These are phyloP conservation scores for Mortierella sp. DNA, from an alignment of 371 early-diverging fungal species.

Conservation along the genomic window DNA sequence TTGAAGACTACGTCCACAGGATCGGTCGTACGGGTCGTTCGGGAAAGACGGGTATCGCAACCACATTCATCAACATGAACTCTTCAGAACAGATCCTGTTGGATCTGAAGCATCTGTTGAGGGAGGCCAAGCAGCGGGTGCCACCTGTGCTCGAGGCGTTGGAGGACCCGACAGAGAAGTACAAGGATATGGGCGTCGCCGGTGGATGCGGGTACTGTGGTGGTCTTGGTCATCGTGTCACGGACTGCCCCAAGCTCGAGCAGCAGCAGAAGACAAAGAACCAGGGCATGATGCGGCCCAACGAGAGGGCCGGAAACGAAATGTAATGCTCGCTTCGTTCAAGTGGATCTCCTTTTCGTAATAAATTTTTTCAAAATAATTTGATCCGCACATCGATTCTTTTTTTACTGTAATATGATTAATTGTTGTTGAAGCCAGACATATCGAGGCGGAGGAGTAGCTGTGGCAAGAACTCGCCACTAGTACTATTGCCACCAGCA, in stretches of 20 bases:
- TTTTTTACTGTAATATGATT: too few species aligned
- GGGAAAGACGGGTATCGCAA: constrained; percentile 96
- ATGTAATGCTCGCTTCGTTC: constrained; percentile 23
- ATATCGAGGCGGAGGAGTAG: constrained; percentile 40
- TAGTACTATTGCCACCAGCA: not conserved
- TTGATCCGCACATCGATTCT: too few species aligned
- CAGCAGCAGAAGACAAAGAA: constrained; percentile 56
- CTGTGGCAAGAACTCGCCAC: constrained; percentile 27
- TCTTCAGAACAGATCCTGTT: constrained; percentile 90
- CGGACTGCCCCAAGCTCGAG: constrained; percentile 91
- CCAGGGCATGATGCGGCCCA: constrained; percentile 50
- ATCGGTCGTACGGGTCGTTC: constrained; percentile 99
- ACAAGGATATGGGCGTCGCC: constrained; percentile 63
- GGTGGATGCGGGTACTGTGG: constrained; percentile 94
- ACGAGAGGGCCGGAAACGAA: constrained; percentile 55
- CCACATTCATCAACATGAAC: constrained; percentile 94
- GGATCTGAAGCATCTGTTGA: constrained; percentile 93
- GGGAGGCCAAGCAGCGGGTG: constrained; percentile 94
- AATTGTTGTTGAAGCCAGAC: constrained; percentile 32
- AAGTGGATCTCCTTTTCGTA: not conserved
- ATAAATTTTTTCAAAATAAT: too few species aligned
- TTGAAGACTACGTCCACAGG: constrained; percentile 98
- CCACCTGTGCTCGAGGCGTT: constrained; percentile 90
- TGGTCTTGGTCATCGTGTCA: constrained; percentile 95
- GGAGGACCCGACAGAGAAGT: constrained; percentile 90